Evolutionary conservation across 2,329 filamentous ascomycete genomes (phyloP).

Genomic region (Cyanodermella asteris): DNA sequence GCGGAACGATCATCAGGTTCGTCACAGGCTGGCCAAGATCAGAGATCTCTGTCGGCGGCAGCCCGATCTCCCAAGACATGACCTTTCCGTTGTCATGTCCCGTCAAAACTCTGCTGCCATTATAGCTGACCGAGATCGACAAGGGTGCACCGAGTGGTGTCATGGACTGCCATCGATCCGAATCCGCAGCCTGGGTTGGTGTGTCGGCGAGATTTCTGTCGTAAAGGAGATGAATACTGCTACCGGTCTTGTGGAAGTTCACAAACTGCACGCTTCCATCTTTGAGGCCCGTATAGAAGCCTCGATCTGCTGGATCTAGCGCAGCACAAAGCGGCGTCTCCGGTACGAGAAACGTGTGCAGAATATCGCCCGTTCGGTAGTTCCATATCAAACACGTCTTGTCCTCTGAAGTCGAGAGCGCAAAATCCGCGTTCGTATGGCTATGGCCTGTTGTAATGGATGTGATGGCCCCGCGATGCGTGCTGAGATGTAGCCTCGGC

Average conservation of each 20-base stretch:
- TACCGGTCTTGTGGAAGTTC: constrained; percentile 41
- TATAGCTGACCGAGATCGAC: constrained; percentile 56
- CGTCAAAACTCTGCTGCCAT: constrained; percentile 58
- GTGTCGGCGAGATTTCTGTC: constrained; percentile 31
- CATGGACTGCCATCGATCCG: constrained; percentile 19
- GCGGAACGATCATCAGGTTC: constrained; percentile 53
- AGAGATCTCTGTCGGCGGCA: constrained; percentile 42
- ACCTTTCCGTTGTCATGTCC: constrained; percentile 66
- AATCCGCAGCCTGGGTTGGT: constrained; percentile 32
- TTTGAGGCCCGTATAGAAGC: constrained; percentile 59
- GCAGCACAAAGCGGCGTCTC: constrained; percentile 48
- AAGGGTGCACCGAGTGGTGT: constrained; percentile 35
- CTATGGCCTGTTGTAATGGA: constrained; percentile 25
- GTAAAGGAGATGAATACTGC: constrained; percentile 17
- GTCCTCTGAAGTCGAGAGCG: constrained; percentile 64
- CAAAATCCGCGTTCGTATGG: constrained; percentile 45
- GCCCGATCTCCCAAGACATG: constrained; percentile 56
- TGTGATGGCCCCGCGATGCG: constrained; percentile 54
- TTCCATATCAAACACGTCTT: constrained; percentile 88
- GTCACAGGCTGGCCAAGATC: constrained; percentile 65
- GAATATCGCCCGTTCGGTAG: constrained; percentile 51
- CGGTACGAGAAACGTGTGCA: constrained; percentile 66
- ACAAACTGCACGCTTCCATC: constrained; percentile 62
- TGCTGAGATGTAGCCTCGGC: too few relatives aligned
- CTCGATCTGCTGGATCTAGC: constrained; percentile 65